phyloP scores from a whole-genome alignment of 2,329 filamentous ascomycete species.

The Ophiostoma fasciatum region DNA sequence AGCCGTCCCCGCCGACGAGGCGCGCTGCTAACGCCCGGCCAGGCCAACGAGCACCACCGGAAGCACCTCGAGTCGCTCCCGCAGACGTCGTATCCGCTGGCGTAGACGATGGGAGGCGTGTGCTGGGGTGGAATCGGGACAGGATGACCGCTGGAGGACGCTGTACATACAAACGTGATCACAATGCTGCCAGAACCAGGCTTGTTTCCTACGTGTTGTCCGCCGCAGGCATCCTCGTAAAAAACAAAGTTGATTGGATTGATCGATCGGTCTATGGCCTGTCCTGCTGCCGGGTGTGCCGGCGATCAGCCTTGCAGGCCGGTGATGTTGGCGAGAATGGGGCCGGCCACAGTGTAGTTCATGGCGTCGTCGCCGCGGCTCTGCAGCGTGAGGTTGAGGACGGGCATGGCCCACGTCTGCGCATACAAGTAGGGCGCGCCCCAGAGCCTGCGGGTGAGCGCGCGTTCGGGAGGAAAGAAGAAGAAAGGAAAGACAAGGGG shows the following conservation, averaged over 20 bases:
- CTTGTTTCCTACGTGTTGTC: too few relatives aligned
- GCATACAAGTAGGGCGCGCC: conserved; percentile 8
- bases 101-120: too few relatives aligned
- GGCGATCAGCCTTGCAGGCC: conserved; percentile 6
- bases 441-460: conserved; percentile 6
- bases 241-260: too few relatives aligned
- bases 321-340: conserved; percentile 8
- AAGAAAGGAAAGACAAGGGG: not conserved
- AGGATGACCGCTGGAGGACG: too few relatives aligned
- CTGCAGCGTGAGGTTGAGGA: conserved; percentile 3
- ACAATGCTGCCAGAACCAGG: too few relatives aligned
- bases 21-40: not conserved
- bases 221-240: too few relatives aligned
- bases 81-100: conserved; percentile 67
- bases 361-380: conserved; percentile 1
- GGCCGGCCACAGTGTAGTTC: conserved; percentile 1
- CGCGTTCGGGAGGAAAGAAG: not conserved
- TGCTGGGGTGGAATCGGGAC: too few relatives aligned
- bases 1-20: too few relatives aligned
- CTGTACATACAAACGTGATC: too few relatives aligned
- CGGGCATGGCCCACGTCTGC: conserved; percentile 7
- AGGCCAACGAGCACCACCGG: conserved; percentile 87
- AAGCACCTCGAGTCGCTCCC: conserved; percentile 71
- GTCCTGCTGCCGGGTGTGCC: too few relatives aligned
- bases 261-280: too few relatives aligned